phyloP scores from a whole-genome alignment of 257 asterid genomes.

The Gentiana macrophylla region DNA sequence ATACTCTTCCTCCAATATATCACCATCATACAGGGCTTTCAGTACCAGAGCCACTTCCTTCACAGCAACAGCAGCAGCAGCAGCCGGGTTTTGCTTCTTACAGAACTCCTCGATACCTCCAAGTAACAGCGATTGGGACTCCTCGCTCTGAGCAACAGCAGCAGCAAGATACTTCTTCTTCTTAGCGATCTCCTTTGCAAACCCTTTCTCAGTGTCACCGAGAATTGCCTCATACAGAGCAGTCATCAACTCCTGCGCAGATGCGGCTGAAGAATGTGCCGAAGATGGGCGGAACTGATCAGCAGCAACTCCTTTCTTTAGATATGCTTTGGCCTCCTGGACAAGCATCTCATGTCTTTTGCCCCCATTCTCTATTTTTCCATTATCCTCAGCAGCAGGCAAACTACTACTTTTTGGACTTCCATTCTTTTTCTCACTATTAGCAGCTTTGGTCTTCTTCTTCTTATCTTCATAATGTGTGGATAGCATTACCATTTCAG shows the following conservation, averaged over 20 bases:
- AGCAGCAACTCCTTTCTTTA: slow-evolving; percentile 10
- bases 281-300: slow-evolving; percentile 12
- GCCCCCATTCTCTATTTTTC: not conserved
- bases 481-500: slow-evolving; percentile 24
- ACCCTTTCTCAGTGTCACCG: slow-evolving; percentile 18
- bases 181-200: slow-evolving; percentile 17
- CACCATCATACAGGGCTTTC: slow-evolving; percentile 18
- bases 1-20: slow-evolving; percentile 15
- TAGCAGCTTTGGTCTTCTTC: slow-evolving; percentile 13
- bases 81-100: slow-evolving; percentile 10
- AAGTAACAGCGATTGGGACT: slow-evolving; percentile 8
- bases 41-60: slow-evolving; percentile 17
- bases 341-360: slow-evolving; percentile 2
- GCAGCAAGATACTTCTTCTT: slow-evolving; percentile 12
- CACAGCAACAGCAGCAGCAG: slow-evolving; percentile 19
- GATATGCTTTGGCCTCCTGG: slow-evolving; percentile 8
- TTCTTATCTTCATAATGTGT: slow-evolving; percentile 16
- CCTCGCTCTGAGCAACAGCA: slow-evolving; percentile 16
- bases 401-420: slow-evolving; percentile 15
- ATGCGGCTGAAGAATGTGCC: slow-evolving; percentile 9
- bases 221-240: slow-evolving; percentile 20
- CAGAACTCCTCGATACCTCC: slow-evolving; percentile 11
- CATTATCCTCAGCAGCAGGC: slow-evolving; percentile 1
- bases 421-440: slow-evolving; percentile 2
- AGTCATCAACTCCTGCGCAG: slow-evolving; percentile 14